Base-by-base conservation (phyloP, 768 basidiomycete genomes). In the Termitomyces bulborhizus region DNA sequence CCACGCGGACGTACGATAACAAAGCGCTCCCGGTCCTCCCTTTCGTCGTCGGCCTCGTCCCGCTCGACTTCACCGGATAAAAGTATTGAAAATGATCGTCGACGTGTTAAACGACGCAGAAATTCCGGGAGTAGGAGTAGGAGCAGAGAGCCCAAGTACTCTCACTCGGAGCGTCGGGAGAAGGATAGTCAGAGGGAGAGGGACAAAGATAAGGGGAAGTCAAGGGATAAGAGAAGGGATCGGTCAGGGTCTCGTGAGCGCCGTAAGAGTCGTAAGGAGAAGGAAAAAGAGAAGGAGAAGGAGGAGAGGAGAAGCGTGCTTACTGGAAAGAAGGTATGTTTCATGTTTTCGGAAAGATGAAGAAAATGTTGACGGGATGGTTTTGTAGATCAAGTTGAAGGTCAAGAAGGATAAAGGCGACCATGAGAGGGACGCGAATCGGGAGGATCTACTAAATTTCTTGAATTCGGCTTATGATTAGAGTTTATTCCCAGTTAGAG, bases 391-490 rank as follows among this genome's bases (percentile, higher is more conserved):
- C 43, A 64, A 64, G 51, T 48, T 64, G 18, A 64, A 64, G 40
- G 61, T 64, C 13, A 64, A 64, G 51, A 64, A 62, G 39, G 63
- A 64, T 4, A 64, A 64, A 44, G 63, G 53, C 21, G 63, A 64
- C 36, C 56, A 64, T 43, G 63, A 64, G 53, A 60, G 63, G 37
- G 63, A 64, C 46, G 57, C 54, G 27, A 64, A 64, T 49, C 60
- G 63, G 18, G 47, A 60, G 41, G 59, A 64, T 53, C 43, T 64
- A 39, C 43, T 64, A 18, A 48, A 55, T 44, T 64, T 64, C 36
- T 49, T 64, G 51, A 64, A 64, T 51, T 62, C 63, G 26, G 59
- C 63, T 1, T 64, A 59, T 51, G 63, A 60, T 18, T 50, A 40
- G 37, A 18, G n/a, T 18, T 50, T 29, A 16, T 29, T 36, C 4